Percentiles rank a stretch among this genome's conserved stretches.
These are phyloP conservation scores for Lentinus brumalis DNA, from an alignment of 768 basidiomycete species.

Conservation along the genomic window DNA sequence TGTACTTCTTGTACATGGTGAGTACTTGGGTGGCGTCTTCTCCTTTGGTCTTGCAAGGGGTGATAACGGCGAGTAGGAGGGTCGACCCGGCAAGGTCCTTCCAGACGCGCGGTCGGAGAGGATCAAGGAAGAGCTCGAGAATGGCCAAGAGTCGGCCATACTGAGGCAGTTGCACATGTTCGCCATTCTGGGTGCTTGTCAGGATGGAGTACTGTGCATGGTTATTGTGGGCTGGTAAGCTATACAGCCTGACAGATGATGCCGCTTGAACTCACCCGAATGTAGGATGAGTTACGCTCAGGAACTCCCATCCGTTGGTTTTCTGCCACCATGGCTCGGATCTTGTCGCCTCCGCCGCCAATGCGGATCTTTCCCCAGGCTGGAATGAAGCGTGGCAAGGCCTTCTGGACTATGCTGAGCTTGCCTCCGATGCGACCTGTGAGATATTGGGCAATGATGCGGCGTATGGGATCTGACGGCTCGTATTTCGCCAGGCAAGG, in stretches of 20 bases:
- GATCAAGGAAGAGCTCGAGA: too few species aligned
- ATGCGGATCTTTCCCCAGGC: slow-evolving; percentile 31
- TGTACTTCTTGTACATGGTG: too few species aligned
- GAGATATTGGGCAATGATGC: background rate
- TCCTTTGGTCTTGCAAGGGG: slow-evolving; percentile 26
- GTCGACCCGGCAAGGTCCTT: too few species aligned
- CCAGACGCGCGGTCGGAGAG: too few species aligned
- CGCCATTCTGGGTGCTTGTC: too few species aligned
- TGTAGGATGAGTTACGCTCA: slow-evolving; percentile 24
- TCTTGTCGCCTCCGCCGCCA: slow-evolving; percentile 31
- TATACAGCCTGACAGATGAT: too few species aligned
- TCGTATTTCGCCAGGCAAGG: slow-evolving; percentile 11
- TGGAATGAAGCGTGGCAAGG: slow-evolving; percentile 9
- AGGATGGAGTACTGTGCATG: background rate
- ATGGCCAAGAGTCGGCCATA: too few species aligned
- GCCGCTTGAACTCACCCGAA: slow-evolving; percentile 29
- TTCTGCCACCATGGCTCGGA: slow-evolving; percentile 2
- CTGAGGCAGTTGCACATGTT: too few species aligned
- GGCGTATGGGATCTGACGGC: slow-evolving; percentile 5
- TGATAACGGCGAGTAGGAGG: background rate
- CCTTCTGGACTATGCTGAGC: background rate
- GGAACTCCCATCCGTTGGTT: background rate
- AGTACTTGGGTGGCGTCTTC: too few species aligned
- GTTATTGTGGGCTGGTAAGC: too few species aligned
- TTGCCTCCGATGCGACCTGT: background rate